Evolutionary conservation across 352 stramenopile species (phyloP).

Genomic region (Phytophthora constricta): DNA sequence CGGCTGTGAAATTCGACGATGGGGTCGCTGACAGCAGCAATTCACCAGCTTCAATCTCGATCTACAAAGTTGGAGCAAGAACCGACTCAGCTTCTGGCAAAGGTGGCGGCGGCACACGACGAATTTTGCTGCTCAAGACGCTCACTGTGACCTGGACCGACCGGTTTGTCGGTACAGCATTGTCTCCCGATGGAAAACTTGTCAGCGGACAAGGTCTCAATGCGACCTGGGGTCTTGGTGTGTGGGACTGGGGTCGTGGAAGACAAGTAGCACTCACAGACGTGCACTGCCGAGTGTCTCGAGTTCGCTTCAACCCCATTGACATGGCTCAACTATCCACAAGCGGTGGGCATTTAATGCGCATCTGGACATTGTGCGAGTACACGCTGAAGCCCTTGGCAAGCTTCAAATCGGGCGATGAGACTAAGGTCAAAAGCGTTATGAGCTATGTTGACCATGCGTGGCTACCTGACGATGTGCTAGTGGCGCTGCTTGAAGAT

Average conservation of each 20-base stretch:
- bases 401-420: conserved; percentile 81
- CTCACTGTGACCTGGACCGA: conserved; percentile 58
- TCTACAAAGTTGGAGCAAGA: conserved; percentile 38
- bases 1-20: conserved; percentile 37
- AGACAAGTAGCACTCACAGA: conserved; percentile 65
- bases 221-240: conserved; percentile 62
- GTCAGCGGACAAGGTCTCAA: conserved; percentile 65
- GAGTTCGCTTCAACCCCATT: conserved; percentile 78
- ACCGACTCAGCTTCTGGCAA: conserved; percentile 8
- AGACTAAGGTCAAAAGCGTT: conserved; percentile 55
- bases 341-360: conserved; percentile 68
- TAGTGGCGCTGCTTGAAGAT: conserved; percentile 74
- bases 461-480: conserved; percentile 70
- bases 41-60: conserved; percentile 38
- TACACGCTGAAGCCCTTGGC: conserved; percentile 73
- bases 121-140: conserved; percentile 46
- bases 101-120: conserved; percentile 9
- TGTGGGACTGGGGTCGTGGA: conserved; percentile 82
- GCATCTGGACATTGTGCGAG: conserved; percentile 78
- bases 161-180: conserved; percentile 53
- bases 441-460: conserved; percentile 71
- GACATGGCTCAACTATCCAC: conserved; percentile 84
- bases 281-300: conserved; percentile 74
- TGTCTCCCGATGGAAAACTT: conserved; percentile 77
- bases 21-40: conserved; percentile 1